phyloP scores from a whole-genome alignment of 257 asterid species.

The Echium plantagineum region DNA sequence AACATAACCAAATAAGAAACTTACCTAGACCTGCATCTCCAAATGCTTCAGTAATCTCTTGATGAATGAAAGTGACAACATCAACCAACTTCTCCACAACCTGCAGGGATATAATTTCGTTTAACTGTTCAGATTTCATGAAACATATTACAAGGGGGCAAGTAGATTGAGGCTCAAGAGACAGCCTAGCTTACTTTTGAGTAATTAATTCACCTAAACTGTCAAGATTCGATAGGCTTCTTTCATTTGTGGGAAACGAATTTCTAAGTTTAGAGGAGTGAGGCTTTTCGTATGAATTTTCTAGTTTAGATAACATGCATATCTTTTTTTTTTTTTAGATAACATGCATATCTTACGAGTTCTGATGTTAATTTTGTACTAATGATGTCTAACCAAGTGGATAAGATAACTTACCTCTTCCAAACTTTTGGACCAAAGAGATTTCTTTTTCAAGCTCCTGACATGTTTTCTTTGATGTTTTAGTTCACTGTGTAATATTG shows the following conservation, averaged over 20 bases:
- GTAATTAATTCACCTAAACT: background rate
- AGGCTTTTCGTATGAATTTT: background rate
- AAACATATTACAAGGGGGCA: constrained; percentile 1
- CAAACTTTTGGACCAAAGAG: constrained; percentile 90
- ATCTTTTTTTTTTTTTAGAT: no score
- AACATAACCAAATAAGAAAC: background rate
- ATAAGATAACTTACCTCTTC: constrained; percentile 90
- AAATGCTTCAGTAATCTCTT: constrained; percentile 66
- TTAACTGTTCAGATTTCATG: background rate
- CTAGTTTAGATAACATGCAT: no score
- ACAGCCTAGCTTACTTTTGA: background rate
- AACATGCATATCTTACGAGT: background rate
- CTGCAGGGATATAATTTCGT: constrained; percentile 24
- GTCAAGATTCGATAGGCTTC: background rate
- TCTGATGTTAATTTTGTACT: background rate
- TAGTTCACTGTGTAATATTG: constrained; percentile 73
- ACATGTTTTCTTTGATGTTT: constrained; percentile 89
- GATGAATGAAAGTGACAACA: constrained; percentile 76
- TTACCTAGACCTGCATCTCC: constrained; percentile 56
- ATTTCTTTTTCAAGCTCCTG: constrained; percentile 83
- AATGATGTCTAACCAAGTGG: constrained; percentile 4
- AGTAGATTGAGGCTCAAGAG: background rate
- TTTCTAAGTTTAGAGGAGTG: background rate
- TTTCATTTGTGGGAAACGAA: no score
- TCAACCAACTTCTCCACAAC: constrained; percentile 97